These are phyloP conservation scores for Flaveria ramosissima DNA, from an alignment of 129 eudicot genomes.

Conservation along the genomic window DNA sequence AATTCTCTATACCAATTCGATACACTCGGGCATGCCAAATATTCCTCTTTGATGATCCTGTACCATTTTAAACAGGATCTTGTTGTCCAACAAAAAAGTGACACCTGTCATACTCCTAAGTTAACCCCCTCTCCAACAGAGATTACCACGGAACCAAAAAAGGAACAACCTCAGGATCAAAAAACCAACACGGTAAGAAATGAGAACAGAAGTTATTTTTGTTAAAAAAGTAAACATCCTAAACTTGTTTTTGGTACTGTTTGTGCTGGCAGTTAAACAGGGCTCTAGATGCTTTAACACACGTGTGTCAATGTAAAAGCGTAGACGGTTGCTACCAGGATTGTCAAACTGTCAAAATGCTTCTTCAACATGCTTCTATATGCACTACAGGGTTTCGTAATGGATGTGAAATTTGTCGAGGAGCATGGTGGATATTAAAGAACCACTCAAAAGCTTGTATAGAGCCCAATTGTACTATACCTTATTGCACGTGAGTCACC, in stretches of 20 bases:
- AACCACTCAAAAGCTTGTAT: not conserved
- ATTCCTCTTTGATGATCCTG: conserved; percentile 82
- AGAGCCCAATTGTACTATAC: not conserved
- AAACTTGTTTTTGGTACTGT: not conserved
- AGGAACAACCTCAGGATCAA: not conserved
- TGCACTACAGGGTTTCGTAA: not conserved
- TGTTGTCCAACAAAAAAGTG: conserved; percentile 4
- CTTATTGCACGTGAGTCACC: not conserved
- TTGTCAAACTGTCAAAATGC: not conserved
- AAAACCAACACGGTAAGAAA: not conserved
- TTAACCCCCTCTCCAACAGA: conserved; percentile 20
- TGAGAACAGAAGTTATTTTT: not conserved
- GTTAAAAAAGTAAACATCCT: not conserved
- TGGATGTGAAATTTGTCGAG: not conserved
- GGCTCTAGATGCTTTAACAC: not conserved
- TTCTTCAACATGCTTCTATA: conserved; percentile 5
- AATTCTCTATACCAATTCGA: conserved; percentile 64
- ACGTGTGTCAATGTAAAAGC: conserved; percentile 3
- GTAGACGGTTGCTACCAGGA: not conserved
- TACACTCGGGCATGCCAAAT: conserved; percentile 71
- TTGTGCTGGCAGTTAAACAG: conserved; percentile 9
- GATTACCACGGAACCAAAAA: not conserved
- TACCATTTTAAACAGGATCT: conserved; percentile 48
- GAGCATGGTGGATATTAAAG: conserved; percentile 12
- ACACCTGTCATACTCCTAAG: conserved; percentile 28